phyloP scores from a whole-genome alignment of 805 yeast species.

The Hanseniaspora occidentalis region DNA sequence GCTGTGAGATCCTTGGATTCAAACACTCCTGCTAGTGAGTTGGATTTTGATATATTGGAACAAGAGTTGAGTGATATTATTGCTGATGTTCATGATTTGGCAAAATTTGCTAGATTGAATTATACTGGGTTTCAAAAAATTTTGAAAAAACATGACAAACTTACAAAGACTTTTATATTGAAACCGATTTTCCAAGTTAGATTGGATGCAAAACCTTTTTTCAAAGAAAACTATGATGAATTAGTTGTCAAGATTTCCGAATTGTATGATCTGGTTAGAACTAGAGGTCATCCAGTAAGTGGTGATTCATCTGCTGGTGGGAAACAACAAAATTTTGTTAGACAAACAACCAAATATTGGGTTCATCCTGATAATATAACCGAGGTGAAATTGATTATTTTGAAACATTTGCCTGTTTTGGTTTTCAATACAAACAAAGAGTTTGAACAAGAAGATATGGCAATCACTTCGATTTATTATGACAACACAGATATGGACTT shows the following conservation, averaged over 20 bases:
- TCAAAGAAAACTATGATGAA: constrained; percentile 85
- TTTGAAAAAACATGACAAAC: constrained; percentile 91
- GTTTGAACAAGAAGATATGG: constrained; percentile 87
- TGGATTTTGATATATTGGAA: constrained; percentile 62
- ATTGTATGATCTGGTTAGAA: constrained; percentile 83
- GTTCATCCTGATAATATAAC: constrained; percentile 98
- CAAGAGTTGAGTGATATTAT: constrained; percentile 75
- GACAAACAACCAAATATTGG: constrained; percentile 99
- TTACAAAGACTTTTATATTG: constrained; percentile 54
- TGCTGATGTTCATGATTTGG: constrained; percentile 95
- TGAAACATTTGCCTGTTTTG: constrained; percentile 91
- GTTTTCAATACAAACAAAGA: constrained; percentile 95
- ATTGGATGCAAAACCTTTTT: constrained; percentile 87
- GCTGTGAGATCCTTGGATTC: constrained; percentile 46
- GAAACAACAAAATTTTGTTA: constrained; percentile 90
- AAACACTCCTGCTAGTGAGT: constrained; percentile 40
- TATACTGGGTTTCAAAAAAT: constrained; percentile 97
- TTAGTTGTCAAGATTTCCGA: constrained; percentile 82
- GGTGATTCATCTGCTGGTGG: constrained; percentile 99
- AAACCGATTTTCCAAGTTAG: constrained; percentile 91
- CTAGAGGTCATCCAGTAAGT: constrained; percentile 87
- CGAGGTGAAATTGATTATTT: constrained; percentile 80
- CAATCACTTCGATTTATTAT: constrained; percentile 92
- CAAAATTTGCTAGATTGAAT: constrained; percentile 84
- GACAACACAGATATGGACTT: constrained; percentile 84